Percentiles rank a stretch among this genome's conserved stretches.
These are phyloP conservation scores for Iberis pinnata DNA, from an alignment of 345 rosid genomes.

Conservation along the genomic window DNA sequence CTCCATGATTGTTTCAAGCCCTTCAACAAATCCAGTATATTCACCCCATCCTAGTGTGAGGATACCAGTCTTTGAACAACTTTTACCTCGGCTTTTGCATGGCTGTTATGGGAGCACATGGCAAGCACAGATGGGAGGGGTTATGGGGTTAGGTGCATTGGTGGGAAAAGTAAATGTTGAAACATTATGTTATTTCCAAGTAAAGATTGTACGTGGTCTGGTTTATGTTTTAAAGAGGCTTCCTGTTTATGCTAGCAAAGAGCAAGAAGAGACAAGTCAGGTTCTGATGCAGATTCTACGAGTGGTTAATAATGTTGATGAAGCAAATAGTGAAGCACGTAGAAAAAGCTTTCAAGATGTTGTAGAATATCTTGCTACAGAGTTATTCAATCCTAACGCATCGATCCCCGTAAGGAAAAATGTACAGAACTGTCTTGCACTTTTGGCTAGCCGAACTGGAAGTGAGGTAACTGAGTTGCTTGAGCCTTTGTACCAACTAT, in stretches of 20 bases:
- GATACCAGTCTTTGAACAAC: slow-evolving; percentile 94
- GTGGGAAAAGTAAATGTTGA: slow-evolving; percentile 98
- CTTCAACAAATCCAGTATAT: slow-evolving; percentile 97
- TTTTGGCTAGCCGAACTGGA: slow-evolving; percentile 96
- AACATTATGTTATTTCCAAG: slow-evolving; percentile 82
- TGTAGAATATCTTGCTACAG: slow-evolving; percentile 87
- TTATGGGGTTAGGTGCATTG: slow-evolving; percentile 92
- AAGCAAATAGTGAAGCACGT: slow-evolving; percentile 88
- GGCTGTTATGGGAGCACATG: slow-evolving; percentile 96
- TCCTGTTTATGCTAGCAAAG: slow-evolving; percentile 86
- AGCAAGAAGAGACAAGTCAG: slow-evolving; percentile 97
- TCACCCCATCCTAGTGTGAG: slow-evolving; percentile 90
- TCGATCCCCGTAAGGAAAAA: slow-evolving; percentile 84
- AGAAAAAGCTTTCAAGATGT: slow-evolving; percentile 91
- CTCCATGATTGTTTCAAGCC: slow-evolving; percentile 97
- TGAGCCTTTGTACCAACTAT: slow-evolving; percentile 73
- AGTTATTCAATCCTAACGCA: slow-evolving; percentile 82
- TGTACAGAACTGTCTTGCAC: slow-evolving; percentile 91
- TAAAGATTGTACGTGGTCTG: slow-evolving; percentile 72
- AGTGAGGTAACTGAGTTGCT: slow-evolving; percentile 97
- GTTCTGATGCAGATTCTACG: slow-evolving; percentile 97
- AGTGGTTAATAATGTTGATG: slow-evolving; percentile 93
- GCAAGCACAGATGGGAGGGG: slow-evolving; percentile 99
- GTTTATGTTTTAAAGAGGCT: slow-evolving; percentile 89
- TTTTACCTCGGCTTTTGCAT: slow-evolving; percentile 91